Conservation (phyloP, 768 basidiomycete genomes). For the Collybia mongolica region DNA sequence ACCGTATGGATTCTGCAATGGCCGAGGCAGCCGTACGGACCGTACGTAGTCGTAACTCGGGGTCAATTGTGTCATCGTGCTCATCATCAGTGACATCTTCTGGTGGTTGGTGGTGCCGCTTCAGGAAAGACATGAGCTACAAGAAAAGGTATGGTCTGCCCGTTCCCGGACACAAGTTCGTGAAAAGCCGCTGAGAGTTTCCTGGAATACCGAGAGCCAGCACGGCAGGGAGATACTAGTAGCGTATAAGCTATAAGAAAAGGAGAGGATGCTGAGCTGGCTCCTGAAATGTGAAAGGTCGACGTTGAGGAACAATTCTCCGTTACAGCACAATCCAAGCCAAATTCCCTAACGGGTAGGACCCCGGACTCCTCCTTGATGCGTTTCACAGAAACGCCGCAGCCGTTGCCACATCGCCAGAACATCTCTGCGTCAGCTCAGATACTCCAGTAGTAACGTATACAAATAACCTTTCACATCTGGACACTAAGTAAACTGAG, state of each 20-base stretch:
- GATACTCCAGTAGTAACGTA: too few relatives aligned
- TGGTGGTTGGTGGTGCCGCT: conserved; percentile 36
- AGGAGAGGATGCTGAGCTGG: conserved; percentile 2
- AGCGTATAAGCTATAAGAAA: conserved; percentile 10
- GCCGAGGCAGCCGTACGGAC: conserved; percentile 93
- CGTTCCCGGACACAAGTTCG: conserved; percentile 10
- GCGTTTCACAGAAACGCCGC: not conserved
- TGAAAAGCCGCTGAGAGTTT: conserved; percentile 4
- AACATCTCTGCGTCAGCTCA: too few relatives aligned
- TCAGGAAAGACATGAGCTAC: conserved; percentile 34
- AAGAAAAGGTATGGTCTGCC: conserved; percentile 6
- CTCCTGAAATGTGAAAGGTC: not conserved
- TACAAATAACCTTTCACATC: too few relatives aligned
- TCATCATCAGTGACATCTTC: conserved; percentile 55
- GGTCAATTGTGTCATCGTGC: conserved; percentile 72
- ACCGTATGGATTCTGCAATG: conserved; percentile 81
- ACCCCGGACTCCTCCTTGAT: conserved; percentile 2
- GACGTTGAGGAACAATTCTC: too few relatives aligned
- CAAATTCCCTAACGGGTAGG: not conserved
- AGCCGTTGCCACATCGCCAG: too few relatives aligned
- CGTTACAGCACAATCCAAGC: too few relatives aligned
- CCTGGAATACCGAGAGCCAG: conserved; percentile 21
- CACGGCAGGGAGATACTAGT: conserved; percentile 14
- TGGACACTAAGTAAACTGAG: too few relatives aligned
- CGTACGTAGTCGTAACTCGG: conserved; percentile 82